These are phyloP conservation scores for Casuarina glauca DNA, from an alignment of 306 rosid genomes.

Conservation along the genomic window DNA sequence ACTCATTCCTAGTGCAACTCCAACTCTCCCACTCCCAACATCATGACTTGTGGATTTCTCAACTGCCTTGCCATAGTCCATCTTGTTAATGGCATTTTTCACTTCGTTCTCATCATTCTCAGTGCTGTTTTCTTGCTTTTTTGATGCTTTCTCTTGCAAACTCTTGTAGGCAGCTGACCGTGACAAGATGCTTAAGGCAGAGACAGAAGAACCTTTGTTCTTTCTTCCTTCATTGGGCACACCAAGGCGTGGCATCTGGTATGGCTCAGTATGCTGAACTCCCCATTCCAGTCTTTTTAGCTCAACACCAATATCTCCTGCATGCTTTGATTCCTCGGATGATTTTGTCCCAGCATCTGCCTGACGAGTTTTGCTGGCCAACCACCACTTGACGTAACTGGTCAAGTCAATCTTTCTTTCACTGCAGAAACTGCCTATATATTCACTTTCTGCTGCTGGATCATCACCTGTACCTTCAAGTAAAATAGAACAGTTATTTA, in stretches of 20 bases:
- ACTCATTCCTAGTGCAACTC: constrained; percentile 65
- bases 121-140: constrained; percentile 51
- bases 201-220: constrained; percentile 51
- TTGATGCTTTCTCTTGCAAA: constrained; percentile 82
- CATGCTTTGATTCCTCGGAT: constrained; percentile 65
- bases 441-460: constrained; percentile 77
- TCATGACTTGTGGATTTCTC: constrained; percentile 69
- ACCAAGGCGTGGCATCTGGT: constrained; percentile 88
- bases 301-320: constrained; percentile 71
- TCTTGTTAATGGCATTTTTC: constrained; percentile 63
- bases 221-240: constrained; percentile 49
- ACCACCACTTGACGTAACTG: constrained; percentile 93
- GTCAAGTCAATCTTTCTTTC: constrained; percentile 91
- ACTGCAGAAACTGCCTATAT: constrained; percentile 53
- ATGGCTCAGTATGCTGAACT: constrained; percentile 75
- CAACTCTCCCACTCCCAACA: constrained; percentile 48
- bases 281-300: constrained; percentile 75
- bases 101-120: constrained; percentile 84
- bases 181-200: constrained; percentile 88
- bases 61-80: constrained; percentile 81
- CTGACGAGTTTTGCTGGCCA: constrained; percentile 70
- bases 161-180: constrained; percentile 90
- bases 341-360: constrained; percentile 56
- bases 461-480: constrained; percentile 64
- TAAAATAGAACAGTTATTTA: constrained; percentile 29